Conservation (phyloP, 2,329 filamentous ascomycete species). For the Fusarium proliferatum region DNA sequence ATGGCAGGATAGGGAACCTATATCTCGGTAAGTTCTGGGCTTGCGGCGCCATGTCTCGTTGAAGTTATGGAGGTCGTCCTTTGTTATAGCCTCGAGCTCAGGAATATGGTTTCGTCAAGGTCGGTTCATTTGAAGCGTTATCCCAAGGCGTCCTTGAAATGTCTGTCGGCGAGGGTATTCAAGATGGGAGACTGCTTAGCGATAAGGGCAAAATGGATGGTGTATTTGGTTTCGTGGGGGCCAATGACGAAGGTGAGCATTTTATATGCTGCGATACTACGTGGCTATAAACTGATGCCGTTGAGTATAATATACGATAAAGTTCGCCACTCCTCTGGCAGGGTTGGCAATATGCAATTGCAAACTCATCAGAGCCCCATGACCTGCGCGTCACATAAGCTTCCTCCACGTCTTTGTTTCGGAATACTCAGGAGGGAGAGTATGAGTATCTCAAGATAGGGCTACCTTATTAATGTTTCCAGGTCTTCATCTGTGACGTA, state of each 20-base stretch:
- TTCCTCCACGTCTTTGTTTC: fast-evolving
- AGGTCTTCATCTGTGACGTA: background rate
- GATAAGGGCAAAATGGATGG: background rate
- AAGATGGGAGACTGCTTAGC: background rate
- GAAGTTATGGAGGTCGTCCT: background rate
- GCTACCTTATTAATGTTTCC: background rate
- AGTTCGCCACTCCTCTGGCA: no score
- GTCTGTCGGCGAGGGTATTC: background rate
- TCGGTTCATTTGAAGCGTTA: background rate
- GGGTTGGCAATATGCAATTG: background rate
- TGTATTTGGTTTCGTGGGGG: background rate
- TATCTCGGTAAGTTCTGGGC: background rate
- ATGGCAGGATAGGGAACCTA: background rate
- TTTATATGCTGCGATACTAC: background rate
- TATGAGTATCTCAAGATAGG: background rate
- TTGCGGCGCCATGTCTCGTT: background rate
- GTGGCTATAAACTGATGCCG: background rate
- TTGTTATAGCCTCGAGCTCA: background rate
- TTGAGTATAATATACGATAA: background rate
- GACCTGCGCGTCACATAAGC: background rate
- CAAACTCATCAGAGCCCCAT: background rate
- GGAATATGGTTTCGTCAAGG: background rate
- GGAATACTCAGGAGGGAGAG: background rate
- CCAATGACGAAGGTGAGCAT: background rate
- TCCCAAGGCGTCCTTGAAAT: background rate